Evolutionary conservation across 169 alveolate species (phyloP).

Genomic region (Babesia ovis): DNA sequence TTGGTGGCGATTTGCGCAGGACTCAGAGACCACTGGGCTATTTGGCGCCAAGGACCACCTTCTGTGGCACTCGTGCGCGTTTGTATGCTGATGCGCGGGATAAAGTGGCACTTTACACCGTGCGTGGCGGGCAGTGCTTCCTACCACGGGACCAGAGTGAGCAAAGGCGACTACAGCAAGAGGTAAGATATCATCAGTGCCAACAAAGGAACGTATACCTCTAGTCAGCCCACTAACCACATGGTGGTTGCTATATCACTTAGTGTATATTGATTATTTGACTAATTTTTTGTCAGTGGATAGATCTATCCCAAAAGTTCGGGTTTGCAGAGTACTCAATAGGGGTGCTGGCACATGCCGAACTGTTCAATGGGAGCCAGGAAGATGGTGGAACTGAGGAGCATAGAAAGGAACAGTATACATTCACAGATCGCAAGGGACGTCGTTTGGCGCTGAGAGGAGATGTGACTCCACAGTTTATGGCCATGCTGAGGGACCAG

Average conservation of each 20-base stretch:
- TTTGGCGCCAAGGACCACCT: not conserved
- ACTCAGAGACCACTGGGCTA: not conserved
- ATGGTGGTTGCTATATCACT: too few relatives aligned
- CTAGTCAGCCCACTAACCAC: not conserved
- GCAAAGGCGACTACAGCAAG: slow-evolving; percentile 51
- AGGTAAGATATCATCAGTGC: slow-evolving; percentile 30
- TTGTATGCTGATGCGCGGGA: not conserved
- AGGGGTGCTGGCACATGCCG: slow-evolving; percentile 60
- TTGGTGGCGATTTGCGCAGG: not conserved
- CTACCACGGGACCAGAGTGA: slow-evolving; percentile 58
- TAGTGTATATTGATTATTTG: too few relatives aligned
- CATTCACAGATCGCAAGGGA: slow-evolving; percentile 56
- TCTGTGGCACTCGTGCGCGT: not conserved
- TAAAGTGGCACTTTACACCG: slow-evolving; percentile 34
- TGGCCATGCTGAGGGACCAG: slow-evolving; percentile 46
- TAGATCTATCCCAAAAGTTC: slow-evolving; percentile 6
- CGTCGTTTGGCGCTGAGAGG: slow-evolving; percentile 63
- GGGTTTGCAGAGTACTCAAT: slow-evolving; percentile 66
- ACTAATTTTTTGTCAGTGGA: slow-evolving; percentile 38
- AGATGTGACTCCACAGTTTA: slow-evolving; percentile 68
- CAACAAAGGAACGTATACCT: not conserved
- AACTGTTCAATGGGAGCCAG: slow-evolving; percentile 26
- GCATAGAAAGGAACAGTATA: slow-evolving; percentile 57
- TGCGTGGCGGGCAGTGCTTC: slow-evolving; percentile 62
- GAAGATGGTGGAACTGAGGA: slow-evolving; percentile 22